Conservation (phyloP, 345 rosid genomes). For the Passiflora organensis region DNA sequence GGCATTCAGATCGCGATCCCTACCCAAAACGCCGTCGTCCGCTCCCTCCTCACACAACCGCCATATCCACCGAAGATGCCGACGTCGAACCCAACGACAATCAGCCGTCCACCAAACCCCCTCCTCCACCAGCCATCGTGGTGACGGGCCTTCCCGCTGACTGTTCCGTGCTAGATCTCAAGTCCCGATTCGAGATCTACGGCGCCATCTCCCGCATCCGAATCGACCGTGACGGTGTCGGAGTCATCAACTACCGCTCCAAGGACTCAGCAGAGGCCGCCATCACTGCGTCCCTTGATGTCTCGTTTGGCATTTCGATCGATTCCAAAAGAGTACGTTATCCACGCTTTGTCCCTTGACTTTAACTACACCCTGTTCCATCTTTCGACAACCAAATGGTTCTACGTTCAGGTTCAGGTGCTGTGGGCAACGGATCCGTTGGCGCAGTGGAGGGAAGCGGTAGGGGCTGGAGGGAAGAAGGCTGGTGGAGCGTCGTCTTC, state of each 20-base stretch:
- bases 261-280: conserved; percentile 77
- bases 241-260: conserved; percentile 54
- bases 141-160: conserved; percentile 48
- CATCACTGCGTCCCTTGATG: conserved; percentile 64
- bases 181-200: conserved; percentile 90
- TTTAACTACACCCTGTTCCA: not conserved
- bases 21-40: conserved; percentile 58
- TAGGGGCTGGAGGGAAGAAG: conserved; percentile 33
- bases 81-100: conserved; percentile 21
- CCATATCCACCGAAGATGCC: not conserved
- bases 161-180: conserved; percentile 86
- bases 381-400: not conserved
- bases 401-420: conserved; percentile 54
- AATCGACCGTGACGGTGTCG: conserved; percentile 59
- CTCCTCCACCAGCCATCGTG: conserved; percentile 60
- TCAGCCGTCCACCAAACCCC: conserved; percentile 33
- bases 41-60: conserved; percentile 29
- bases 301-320: conserved; percentile 58
- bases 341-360: not conserved
- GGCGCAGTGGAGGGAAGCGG: conserved; percentile 68
- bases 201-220: conserved; percentile 82
- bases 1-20: conserved; percentile 33
- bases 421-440: conserved; percentile 75
- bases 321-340: conserved; percentile 46
- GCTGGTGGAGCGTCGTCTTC: conserved; percentile 44